These are phyloP conservation scores for Lachnellula hyalina DNA, from an alignment of 2,329 filamentous ascomycete species.

Conservation along the genomic window DNA sequence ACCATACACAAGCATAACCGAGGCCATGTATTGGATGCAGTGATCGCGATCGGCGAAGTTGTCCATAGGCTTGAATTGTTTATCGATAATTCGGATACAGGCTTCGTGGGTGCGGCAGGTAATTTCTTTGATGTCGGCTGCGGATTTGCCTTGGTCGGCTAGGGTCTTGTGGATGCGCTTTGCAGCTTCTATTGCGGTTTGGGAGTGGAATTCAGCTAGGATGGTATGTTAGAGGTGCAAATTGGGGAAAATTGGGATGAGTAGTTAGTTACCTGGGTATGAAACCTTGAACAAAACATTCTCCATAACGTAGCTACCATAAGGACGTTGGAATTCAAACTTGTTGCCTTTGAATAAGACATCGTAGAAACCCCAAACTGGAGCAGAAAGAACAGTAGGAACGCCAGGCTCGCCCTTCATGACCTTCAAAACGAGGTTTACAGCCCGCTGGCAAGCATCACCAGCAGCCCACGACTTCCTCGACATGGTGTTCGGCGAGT, in stretches of 20 bases:
- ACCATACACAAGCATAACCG: conserved; percentile 93
- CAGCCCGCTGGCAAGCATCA: conserved; percentile 93
- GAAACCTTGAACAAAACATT: conserved; percentile 99
- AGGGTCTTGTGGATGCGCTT: conserved; percentile 83
- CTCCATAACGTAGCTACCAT: conserved; percentile 99
- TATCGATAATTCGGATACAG: conserved; percentile 98
- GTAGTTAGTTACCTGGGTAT: conserved; percentile 68
- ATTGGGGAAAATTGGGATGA: background rate
- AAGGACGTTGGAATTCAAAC: conserved; percentile 93
- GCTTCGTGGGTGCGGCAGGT: conserved; percentile 97
- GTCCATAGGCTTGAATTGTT: conserved; percentile 99
- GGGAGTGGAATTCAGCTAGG: conserved; percentile 90
- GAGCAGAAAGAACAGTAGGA: conserved; percentile 86
- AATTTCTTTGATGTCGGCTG: conserved; percentile 87
- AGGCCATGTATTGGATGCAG: conserved; percentile 99
- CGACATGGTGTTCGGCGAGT: conserved; percentile 98
- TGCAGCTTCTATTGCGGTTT: conserved; percentile 94
- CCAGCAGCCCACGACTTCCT: conserved; percentile 98
- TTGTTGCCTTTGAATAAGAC: conserved; percentile 94
- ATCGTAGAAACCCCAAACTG: conserved; percentile 97
- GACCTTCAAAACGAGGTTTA: conserved; percentile 87
- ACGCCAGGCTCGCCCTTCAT: conserved; percentile 86
- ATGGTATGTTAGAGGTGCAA: conserved; percentile 22
- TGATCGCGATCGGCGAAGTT: conserved; percentile 99
- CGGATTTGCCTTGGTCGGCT: conserved; percentile 78